Percentiles rank a stretch among this genome's conserved stretches.
phyloP scores from a whole-genome alignment of 2,329 filamentous ascomycete species.

The Sporothrix humicola region DNA sequence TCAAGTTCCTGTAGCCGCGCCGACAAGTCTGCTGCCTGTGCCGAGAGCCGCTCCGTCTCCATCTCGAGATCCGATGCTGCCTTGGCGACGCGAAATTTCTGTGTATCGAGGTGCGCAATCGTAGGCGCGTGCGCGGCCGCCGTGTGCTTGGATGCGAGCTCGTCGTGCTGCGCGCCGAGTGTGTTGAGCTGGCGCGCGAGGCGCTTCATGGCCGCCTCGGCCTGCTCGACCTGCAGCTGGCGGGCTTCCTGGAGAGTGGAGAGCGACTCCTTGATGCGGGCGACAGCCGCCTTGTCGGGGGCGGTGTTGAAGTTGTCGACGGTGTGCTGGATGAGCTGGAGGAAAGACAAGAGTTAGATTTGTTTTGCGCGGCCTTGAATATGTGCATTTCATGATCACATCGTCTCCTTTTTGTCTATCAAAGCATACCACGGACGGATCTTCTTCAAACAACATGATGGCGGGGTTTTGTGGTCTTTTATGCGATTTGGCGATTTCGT shows the following conservation, averaged over 20 bases:
- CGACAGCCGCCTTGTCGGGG: conserved; percentile 82
- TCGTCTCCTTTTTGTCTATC: background rate
- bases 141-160: conserved; percentile 76
- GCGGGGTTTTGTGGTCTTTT: conserved; percentile 25
- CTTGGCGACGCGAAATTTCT: conserved; percentile 95
- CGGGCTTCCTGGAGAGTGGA: conserved; percentile 84
- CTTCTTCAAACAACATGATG: conserved; percentile 93
- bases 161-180: conserved; percentile 75
- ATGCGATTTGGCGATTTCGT: background rate
- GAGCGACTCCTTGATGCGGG: conserved; percentile 83
- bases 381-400: too few relatives aligned
- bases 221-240: conserved; percentile 74
- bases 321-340: conserved; percentile 86
- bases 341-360: background rate
- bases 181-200: conserved; percentile 78
- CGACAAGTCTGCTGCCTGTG: conserved; percentile 75
- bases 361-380: too few relatives aligned
- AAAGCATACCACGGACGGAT: conserved; percentile 76
- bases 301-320: conserved; percentile 94
- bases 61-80: conserved; percentile 86
- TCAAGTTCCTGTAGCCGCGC: conserved; percentile 82
- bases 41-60: conserved; percentile 88
- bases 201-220: conserved; percentile 69
- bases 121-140: conserved; percentile 79
- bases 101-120: conserved; percentile 86